Base-by-base conservation (phyloP, 73 alveolate genomes). In the Paramecium caudatum region DNA sequence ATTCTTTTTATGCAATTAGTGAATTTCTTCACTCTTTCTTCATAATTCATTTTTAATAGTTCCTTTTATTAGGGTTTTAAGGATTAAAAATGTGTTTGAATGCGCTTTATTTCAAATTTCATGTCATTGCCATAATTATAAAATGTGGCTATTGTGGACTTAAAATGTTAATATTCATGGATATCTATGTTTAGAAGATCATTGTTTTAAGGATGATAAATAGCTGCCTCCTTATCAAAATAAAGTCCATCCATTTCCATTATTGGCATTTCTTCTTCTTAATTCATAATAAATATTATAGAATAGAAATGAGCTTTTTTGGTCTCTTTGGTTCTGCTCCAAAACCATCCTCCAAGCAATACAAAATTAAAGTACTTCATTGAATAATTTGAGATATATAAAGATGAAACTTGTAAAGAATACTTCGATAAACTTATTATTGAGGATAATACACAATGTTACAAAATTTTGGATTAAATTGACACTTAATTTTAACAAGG, bases 1-100 rank as follows among this genome's bases (percentile, higher is more conserved):
- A 86, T 86, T 86, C 13, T 34, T 25, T 30, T 41, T 48, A 86
- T 63, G 13, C 85, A 70, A 47, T 55, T 4, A n/a, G 61, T 43
- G 5, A 86, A 78, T 37, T 63, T 61, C 41, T 86, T 78, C 13
- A 86, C 13, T 34, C 93, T 34, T 47, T 62, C 68, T 62, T 86
- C 19, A 62, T 49, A 62, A 86, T 86, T 78, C 74, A 55, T 49
- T 62, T 9, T 19, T 3, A 86, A 62, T 9, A 32, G 32, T 15
- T 2, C 19, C 16, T 30, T 61, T 74, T 74, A 36, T 13, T 65
- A 33, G 7, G 47, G 55, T 45, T 36, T 30, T 13, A 74, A n/a
- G 15, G 19, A 2, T 21, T 37, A 30, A 19, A 74, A 74, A 74
- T 74, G 62, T 21, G 62, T 43, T 21, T 36, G 17, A 19, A 74